Conservation (phyloP, 2,329 filamentous ascomycete species). For the Cordyceps fumosorosea region DNA sequence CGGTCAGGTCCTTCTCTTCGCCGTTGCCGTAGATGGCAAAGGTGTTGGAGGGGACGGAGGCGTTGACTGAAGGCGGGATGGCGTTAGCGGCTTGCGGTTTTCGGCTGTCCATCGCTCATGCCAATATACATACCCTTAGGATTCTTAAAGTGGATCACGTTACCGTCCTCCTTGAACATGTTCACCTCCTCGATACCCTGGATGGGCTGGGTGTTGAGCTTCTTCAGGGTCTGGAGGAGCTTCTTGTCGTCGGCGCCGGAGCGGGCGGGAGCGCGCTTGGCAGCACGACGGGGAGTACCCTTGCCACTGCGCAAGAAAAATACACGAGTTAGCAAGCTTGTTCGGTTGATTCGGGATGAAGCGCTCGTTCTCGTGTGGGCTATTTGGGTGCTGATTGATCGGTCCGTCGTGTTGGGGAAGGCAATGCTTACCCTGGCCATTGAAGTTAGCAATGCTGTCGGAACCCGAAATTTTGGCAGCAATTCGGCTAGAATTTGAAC, state of each 20-base stretch:
- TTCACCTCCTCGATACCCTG: constrained; percentile 99
- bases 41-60: constrained; percentile 94
- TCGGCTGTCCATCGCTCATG: neutral
- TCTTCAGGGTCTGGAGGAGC: constrained; percentile 94
- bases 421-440: constrained; percentile 31
- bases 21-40: constrained; percentile 99
- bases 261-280: constrained; percentile 94
- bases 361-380: constrained; percentile 7
- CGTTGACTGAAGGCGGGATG: constrained; percentile 63
- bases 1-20: constrained; percentile 99
- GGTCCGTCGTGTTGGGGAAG: neutral
- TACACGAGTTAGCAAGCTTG: constrained; percentile 24
- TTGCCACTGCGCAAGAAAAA: constrained; percentile 61
- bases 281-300: constrained; percentile 94
- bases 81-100: constrained; percentile 11
- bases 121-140: constrained; percentile 72
- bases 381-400: neutral
- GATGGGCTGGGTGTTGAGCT: constrained; percentile 99
- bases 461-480: constrained; percentile 15
- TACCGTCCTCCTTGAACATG: constrained; percentile 99
- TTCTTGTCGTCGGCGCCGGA: constrained; percentile 98
- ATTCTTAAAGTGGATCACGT: constrained; percentile 98
- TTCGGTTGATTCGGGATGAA: constrained; percentile 4
- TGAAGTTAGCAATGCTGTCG: constrained; percentile 15
- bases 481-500: constrained; percentile 28